phyloP scores from a whole-genome alignment of 2,329 filamentous ascomycete genomes.

The Thelonectria olida region DNA sequence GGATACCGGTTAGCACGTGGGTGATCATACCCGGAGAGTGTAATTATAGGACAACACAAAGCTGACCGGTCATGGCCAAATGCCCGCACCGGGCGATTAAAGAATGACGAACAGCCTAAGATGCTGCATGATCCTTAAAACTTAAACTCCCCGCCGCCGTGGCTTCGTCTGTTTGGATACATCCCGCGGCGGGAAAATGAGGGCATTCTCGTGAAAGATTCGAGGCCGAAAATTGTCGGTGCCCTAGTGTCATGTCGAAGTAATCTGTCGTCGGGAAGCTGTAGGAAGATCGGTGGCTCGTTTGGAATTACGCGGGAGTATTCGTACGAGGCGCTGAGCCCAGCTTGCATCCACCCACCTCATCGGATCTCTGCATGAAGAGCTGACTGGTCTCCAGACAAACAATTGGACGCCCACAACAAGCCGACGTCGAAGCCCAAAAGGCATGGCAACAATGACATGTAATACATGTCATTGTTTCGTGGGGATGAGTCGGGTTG shows the following conservation, averaged over 20 bases:
- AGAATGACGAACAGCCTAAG: background rate
- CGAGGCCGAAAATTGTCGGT: constrained; percentile 22
- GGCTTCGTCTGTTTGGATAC: background rate
- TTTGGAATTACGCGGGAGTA: background rate
- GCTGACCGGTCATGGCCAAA: background rate
- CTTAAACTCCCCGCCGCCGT: background rate
- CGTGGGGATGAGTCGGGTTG: background rate
- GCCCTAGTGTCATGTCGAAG: constrained; percentile 11
- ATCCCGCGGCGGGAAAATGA: background rate
- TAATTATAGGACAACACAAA: background rate
- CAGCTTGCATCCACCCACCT: background rate
- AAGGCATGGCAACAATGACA: background rate
- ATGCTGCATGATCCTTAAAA: background rate
- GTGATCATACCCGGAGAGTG: background rate
- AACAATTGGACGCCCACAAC: background rate
- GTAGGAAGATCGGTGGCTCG: background rate
- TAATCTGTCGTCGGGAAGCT: constrained; percentile 24
- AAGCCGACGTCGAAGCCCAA: background rate
- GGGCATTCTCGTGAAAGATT: background rate
- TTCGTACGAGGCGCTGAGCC: background rate
- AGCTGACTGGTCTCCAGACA: background rate
- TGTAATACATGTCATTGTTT: background rate
- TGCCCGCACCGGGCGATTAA: background rate
- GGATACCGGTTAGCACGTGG: background rate
- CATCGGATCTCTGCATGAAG: background rate